Percentiles rank a stretch among this genome's conserved stretches.
Conservation (phyloP, 2,329 filamentous ascomycete genomes). For the Calonectria leucothoes region DNA sequence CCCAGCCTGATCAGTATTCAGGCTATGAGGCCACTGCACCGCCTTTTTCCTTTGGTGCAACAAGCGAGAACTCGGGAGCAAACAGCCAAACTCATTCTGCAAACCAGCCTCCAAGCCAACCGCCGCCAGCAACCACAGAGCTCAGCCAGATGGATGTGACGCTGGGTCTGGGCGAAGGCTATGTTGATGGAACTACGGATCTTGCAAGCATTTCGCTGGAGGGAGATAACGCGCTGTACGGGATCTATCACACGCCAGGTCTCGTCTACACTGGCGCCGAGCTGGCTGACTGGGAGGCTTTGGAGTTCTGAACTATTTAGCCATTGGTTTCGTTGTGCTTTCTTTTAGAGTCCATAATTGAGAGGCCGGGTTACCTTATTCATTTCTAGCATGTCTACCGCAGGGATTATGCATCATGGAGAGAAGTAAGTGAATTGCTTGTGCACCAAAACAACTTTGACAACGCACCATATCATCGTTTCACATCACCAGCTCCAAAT, state of each 20-base stretch:
- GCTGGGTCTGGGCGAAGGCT: neutral
- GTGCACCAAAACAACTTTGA: neutral
- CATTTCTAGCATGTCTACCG: neutral
- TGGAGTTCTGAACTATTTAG: constrained; percentile 8
- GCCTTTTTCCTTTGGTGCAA: constrained; percentile 10
- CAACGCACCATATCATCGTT: neutral
- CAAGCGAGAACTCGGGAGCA: neutral
- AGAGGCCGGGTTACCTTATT: neutral
- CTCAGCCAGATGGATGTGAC: neutral
- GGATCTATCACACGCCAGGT: constrained; percentile 25
- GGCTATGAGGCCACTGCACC: constrained; percentile 13
- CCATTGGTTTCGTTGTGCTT: neutral
- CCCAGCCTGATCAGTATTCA: constrained; percentile 7
- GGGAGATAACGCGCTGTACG: constrained; percentile 26
- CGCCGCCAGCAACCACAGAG: neutral
- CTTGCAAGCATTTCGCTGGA: constrained; percentile 26
- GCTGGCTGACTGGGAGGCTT: constrained; percentile 25
- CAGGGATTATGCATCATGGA: neutral
- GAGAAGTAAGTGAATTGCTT: neutral
- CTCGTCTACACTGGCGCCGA: constrained; percentile 25
- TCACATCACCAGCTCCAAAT: neutral
- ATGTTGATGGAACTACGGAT: constrained; percentile 13
- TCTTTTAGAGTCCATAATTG: neutral
- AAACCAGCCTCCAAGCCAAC: neutral
- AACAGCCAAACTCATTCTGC: no score